Evolutionary conservation across 2,329 filamentous ascomycete species (phyloP).

Genomic region (Arthrobotrys pseudoclavata): DNA sequence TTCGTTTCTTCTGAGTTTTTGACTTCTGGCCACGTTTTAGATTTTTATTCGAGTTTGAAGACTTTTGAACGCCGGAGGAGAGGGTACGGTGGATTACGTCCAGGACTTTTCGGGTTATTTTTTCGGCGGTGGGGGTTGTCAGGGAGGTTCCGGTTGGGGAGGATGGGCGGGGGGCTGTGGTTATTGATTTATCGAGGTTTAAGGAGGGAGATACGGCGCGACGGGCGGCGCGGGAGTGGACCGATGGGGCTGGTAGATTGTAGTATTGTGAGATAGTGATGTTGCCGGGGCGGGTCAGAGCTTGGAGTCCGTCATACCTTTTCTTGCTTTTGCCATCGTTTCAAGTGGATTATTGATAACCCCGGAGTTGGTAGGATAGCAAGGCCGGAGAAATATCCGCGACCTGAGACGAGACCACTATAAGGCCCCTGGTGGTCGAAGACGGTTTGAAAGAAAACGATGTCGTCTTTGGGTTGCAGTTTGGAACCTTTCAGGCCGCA

Average conservation of each 20-base stretch:
- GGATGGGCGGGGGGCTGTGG: slow-evolving; percentile 68
- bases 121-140: slow-evolving; percentile 62
- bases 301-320: slow-evolving; percentile 13
- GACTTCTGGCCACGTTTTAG: slow-evolving; percentile 47
- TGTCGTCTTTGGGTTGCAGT: background rate
- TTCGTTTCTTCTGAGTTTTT: slow-evolving; percentile 51
- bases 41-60: slow-evolving; percentile 37
- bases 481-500: slow-evolving; percentile 34
- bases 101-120: slow-evolving; percentile 58
- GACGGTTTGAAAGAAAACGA: background rate
- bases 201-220: slow-evolving; percentile 79
- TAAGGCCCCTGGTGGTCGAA: background rate
- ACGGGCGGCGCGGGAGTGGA: slow-evolving; percentile 80
- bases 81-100: slow-evolving; percentile 56
- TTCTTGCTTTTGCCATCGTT: slow-evolving; percentile 55
- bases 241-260: slow-evolving; percentile 35
- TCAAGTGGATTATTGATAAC: background rate
- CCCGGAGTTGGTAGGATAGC: background rate
- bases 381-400: background rate
- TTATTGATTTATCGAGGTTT: slow-evolving; percentile 79
- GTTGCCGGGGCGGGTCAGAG: background rate
- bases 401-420: background rate
- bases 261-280: slow-evolving; percentile 2
- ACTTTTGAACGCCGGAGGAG: slow-evolving; percentile 45
- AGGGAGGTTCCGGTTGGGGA: slow-evolving; percentile 64